Percentiles rank a stretch among this genome's conserved stretches.
Conservation (phyloP, 2,329 filamentous ascomycete species). For the Cytospora leucostoma region DNA sequence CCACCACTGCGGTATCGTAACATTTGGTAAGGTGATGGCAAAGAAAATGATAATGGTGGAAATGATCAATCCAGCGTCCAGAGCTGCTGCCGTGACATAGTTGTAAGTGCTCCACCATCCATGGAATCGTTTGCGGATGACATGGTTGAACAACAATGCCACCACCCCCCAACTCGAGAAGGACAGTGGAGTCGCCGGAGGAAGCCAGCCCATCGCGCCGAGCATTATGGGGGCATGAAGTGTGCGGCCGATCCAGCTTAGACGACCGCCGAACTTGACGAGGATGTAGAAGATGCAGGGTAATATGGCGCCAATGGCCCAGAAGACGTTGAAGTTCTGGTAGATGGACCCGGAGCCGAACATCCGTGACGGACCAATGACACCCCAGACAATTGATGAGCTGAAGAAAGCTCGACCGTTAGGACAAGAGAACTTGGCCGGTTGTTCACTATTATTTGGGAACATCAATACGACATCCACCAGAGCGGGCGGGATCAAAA, state of each 20-base stretch:
- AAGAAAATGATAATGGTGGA: constrained; percentile 43
- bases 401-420: constrained; percentile 51
- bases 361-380: constrained; percentile 58
- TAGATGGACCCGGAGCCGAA: constrained; percentile 57
- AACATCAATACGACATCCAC: constrained; percentile 35
- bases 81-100: constrained; percentile 43
- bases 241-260: constrained; percentile 43
- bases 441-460: constrained; percentile 41
- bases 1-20: constrained; percentile 45
- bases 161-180: constrained; percentile 61
- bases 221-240: constrained; percentile 61
- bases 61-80: constrained; percentile 44
- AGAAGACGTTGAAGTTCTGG: constrained; percentile 53
- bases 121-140: constrained; percentile 52
- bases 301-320: constrained; percentile 50
- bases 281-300: constrained; percentile 51
- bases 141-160: constrained; percentile 60
- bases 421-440: constrained; percentile 47
- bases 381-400: constrained; percentile 57
- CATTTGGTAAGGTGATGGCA: constrained; percentile 40
- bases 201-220: constrained; percentile 54
- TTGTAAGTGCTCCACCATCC: constrained; percentile 62
- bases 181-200: constrained; percentile 61
- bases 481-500: no score
- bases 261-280: constrained; percentile 33